Evolutionary conservation across 163 green algal species (phyloP), one percentile per base, ranked within the genome.

Genomic region (Trebouxiophyceae sp.): DNA sequence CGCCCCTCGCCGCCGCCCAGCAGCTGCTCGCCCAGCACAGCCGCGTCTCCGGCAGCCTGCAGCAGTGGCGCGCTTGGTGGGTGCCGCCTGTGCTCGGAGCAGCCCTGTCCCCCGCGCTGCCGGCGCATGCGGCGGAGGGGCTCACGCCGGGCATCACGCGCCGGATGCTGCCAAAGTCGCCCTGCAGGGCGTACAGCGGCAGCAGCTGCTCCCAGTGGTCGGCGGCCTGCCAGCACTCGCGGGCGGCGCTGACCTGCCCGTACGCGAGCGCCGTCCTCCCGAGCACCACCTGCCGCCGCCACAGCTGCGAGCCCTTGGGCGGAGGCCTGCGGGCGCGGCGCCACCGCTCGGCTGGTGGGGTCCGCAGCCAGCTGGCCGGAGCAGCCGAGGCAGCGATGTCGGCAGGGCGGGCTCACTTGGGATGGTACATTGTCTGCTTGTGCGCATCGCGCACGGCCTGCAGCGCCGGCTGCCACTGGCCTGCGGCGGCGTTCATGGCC

Each of bases 111-210:
- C 56, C 23, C 7, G 56, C 29, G 16, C 6, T 29, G 12, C 12
- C 23, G 6, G 54, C n/a, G 54, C n/a, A 19, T 19, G 54, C 6
- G 12, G 12, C 7, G 23, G 54, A 32, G 12, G 16, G 54, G 16
- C 23, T 59, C 61, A 67, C 61, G 45, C 28, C n/a, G 4, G 45
- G 33, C 28, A 44, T 58, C 19, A 69, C 59, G 56, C 26, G 26
- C 32, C 69, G 62, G 55, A 87, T 56, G 2, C 64, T 65, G 26
- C 33, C 45, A 34, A 85, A 87, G 72, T 87, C 80, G 2, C 67
- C 80, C 68, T 85, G 78, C 55, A 87, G 79, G 2, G 77, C 72
- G 23, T 63, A 76, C n/a, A 87, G 72, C 29, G 77, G 46, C 33
- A 87, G 69, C 46, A 84, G 62, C 55, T 85, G 77, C 29, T 50